These are phyloP conservation scores for Flaveria brownii DNA, from an alignment of 129 eudicot genomes.

Conservation along the genomic window DNA sequence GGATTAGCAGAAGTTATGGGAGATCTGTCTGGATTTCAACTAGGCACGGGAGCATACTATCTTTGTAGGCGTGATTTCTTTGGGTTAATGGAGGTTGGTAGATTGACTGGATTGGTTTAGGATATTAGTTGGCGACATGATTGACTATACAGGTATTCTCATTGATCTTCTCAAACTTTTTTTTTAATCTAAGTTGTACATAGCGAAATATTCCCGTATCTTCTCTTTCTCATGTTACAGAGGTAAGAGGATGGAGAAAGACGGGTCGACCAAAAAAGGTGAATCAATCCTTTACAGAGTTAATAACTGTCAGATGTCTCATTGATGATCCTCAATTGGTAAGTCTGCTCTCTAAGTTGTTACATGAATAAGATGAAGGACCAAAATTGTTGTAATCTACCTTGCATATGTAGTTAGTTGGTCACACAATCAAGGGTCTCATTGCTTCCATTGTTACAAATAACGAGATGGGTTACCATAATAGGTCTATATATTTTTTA, in stretches of 20 bases:
- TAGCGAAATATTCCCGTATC: neutral
- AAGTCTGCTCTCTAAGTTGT: neutral
- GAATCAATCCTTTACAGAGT: constrained; percentile 7
- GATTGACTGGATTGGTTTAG: constrained; percentile 24
- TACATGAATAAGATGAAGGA: neutral
- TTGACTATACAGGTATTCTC: constrained; percentile 12
- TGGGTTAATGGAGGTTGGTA: constrained; percentile 29
- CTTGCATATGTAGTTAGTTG: neutral
- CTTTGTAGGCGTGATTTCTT: constrained; percentile 27
- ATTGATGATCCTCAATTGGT: constrained; percentile 12
- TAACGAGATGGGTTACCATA: neutral
- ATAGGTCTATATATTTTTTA: no score
- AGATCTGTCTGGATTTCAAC: constrained; percentile 21
- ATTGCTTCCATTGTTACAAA: neutral
- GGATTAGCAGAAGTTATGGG: neutral
- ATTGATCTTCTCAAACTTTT: neutral
- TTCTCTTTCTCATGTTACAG: neutral
- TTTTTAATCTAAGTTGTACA: neutral
- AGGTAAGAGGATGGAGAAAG: constrained; percentile 30
- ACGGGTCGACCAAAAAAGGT: constrained; percentile 9
- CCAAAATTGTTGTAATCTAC: neutral
- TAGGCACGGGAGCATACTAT: constrained; percentile 22
- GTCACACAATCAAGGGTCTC: neutral
- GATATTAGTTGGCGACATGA: constrained; percentile 25
- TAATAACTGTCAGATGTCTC: constrained; percentile 14